Evolutionary conservation across 2,329 filamentous ascomycete genomes (phyloP), one percentile per base, ranked within the genome.

Genomic region (Calycina herbarum): DNA sequence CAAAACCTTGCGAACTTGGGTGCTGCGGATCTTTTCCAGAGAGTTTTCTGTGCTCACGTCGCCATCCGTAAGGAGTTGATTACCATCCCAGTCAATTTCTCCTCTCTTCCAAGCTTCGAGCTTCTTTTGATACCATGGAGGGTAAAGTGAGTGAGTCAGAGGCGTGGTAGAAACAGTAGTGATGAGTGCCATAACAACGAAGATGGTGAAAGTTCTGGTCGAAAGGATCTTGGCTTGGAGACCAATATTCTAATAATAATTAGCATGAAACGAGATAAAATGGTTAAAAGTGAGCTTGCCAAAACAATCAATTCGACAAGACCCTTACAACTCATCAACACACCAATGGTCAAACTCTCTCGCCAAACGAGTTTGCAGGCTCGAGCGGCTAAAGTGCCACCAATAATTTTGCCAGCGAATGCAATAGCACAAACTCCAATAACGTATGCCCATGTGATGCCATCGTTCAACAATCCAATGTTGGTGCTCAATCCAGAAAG

Each of bases 301-400:
- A 96, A 77, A n/a, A 97, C 94, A 76, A 98, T 97, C 62, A 98
- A 81, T 77, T 97, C 94, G 0, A 97, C 94, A 10, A 98, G 82
- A 73, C 94, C 94, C 78, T 98, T 98, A 78, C 94, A 98, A 78
- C 92, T 96, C 94, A 98, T 98, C 73, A 97, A 79, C 17, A 89
- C 87, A 15, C 94, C 94, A 70, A 98, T 95, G 1, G 92, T 87
- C 38, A 96, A 86, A 65, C 91, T 94, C 77, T 98, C 94, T 66
- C 94, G 86, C 94, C 94, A 98, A 1, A 96, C 84, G 61, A 97
- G 82, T 31, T 90, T 93, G 72, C 87, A 92, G 2, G 87, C 74
- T 42, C 87, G 86, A 0, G 94, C 93, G 7, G 94, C 93, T 1
- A 96, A 66, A 0, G 92, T 89, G 20, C 92, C 93, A 54, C 94